These are phyloP conservation scores for Nicotiana otophora DNA, from an alignment of 257 asterid species.

Conservation along the genomic window DNA sequence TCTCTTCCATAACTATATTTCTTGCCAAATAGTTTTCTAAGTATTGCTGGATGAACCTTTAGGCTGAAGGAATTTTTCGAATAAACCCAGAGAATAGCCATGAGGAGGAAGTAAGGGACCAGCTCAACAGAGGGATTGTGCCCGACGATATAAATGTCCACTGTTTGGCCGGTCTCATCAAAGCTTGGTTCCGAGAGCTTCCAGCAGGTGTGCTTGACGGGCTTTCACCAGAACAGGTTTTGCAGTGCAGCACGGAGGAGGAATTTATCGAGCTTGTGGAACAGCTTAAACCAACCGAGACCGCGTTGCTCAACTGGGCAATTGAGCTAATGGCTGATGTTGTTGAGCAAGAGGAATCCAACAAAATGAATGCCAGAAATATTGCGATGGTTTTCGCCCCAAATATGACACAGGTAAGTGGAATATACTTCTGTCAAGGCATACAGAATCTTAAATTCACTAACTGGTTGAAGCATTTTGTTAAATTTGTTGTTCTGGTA, in stretches of 20 bases:
- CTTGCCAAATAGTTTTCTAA: not conserved
- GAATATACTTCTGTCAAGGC: not conserved
- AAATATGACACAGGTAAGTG: slow-evolving; percentile 81
- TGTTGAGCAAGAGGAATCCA: slow-evolving; percentile 80
- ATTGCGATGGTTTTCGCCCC: slow-evolving; percentile 98
- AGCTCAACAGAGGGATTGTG: slow-evolving; percentile 84
- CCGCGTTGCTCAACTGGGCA: slow-evolving; percentile 84
- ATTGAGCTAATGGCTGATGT: slow-evolving; percentile 95
- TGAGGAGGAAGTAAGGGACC: slow-evolving; percentile 80
- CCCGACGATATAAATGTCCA: slow-evolving; percentile 89
- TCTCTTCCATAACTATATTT: not conserved
- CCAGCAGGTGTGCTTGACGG: slow-evolving; percentile 91
- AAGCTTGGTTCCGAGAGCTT: slow-evolving; percentile 97
- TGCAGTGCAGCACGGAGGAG: slow-evolving; percentile 72
- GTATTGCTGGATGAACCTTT: slow-evolving; percentile 10
- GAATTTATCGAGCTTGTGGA: slow-evolving; percentile 61
- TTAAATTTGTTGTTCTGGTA: not conserved
- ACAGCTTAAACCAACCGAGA: slow-evolving; percentile 72
- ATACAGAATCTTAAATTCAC: not conserved
- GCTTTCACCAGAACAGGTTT: slow-evolving; percentile 75
- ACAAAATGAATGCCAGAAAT: slow-evolving; percentile 92
- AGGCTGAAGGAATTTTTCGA: slow-evolving; percentile 97
- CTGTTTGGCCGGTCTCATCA: slow-evolving; percentile 84
- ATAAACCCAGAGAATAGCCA: slow-evolving; percentile 93
- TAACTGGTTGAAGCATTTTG: not conserved